Conservation (phyloP, 129 eudicot species). For the Deinandra increscens region DNA sequence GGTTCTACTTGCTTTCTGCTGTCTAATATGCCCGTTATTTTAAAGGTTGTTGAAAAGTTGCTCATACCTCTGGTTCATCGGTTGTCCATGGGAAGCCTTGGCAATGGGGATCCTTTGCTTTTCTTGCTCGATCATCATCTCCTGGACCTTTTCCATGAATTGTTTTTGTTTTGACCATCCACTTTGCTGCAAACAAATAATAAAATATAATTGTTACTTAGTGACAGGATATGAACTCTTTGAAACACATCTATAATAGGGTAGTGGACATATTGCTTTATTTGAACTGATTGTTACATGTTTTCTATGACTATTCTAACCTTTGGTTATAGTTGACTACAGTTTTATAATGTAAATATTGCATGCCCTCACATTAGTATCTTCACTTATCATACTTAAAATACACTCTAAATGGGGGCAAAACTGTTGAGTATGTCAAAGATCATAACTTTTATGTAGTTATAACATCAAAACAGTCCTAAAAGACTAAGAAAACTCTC, state of each 20-base stretch:
- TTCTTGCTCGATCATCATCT: slow-evolving; percentile 71
- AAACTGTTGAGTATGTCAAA: too few relatives aligned
- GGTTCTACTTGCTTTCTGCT: too few relatives aligned
- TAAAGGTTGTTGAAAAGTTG: not conserved
- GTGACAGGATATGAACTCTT: slow-evolving; percentile 9
- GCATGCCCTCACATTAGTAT: not conserved
- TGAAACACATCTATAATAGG: too few relatives aligned
- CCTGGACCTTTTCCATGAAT: slow-evolving; percentile 68
- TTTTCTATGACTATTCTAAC: too few relatives aligned
- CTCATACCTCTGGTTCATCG: slow-evolving; percentile 95
- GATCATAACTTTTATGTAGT: too few relatives aligned
- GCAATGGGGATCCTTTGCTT: slow-evolving; percentile 82
- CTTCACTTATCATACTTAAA: not conserved
- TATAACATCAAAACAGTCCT: too few relatives aligned
- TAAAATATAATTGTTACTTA: slow-evolving; percentile 7
- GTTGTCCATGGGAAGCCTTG: slow-evolving; percentile 96
- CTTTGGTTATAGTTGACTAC: too few relatives aligned
- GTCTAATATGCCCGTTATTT: not conserved
- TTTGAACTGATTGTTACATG: too few relatives aligned
- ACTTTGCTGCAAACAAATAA: slow-evolving; percentile 60
- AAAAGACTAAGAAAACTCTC: too few relatives aligned
- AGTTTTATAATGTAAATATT: too few relatives aligned
- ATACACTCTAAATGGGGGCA: not conserved
- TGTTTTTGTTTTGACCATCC: slow-evolving; percentile 87
- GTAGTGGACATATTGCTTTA: too few relatives aligned